Percentiles rank a stretch among this genome's conserved stretches.
phyloP scores from a whole-genome alignment of 2,329 filamentous ascomycete species.

The Talaromyces piceae region DNA sequence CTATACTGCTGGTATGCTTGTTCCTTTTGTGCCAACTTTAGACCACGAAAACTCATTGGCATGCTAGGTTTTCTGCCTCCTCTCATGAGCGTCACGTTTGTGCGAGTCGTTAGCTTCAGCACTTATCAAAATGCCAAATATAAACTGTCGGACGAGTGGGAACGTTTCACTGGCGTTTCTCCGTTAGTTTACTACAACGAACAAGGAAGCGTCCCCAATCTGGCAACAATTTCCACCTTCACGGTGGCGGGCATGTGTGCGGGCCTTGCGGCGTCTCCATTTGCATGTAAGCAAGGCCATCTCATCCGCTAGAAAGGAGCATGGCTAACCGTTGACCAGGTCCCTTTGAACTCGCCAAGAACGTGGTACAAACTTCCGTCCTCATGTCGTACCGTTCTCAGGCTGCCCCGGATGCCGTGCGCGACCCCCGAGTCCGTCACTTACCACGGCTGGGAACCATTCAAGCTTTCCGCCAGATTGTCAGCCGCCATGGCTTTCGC shows the following conservation, averaged over 20 bases:
- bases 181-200: slow-evolving; percentile 36
- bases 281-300: slow-evolving; percentile 34
- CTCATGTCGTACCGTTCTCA: slow-evolving; percentile 36
- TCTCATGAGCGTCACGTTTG: slow-evolving; percentile 38
- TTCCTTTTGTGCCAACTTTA: background rate
- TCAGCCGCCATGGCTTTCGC: slow-evolving; percentile 35
- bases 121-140: slow-evolving; percentile 39
- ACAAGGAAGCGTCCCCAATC: slow-evolving; percentile 34
- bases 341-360: slow-evolving; percentile 43
- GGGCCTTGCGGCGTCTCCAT: slow-evolving; percentile 34
- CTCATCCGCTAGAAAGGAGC: background rate
- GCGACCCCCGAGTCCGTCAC: slow-evolving; percentile 27
- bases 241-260: slow-evolving; percentile 36
- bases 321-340: slow-evolving; percentile 20
- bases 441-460: slow-evolving; percentile 36
- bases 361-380: slow-evolving; percentile 43
- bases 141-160: slow-evolving; percentile 31
- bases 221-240: slow-evolving; percentile 37
- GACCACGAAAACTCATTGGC: background rate
- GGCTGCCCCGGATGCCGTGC: slow-evolving; percentile 27
- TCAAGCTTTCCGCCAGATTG: slow-evolving; percentile 36
- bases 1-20: slow-evolving; percentile 39
- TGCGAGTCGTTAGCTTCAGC: slow-evolving; percentile 40
- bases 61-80: slow-evolving; percentile 36
- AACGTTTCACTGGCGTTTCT: slow-evolving; percentile 33